Base-by-base conservation (phyloP, 1,284 basidiomycete species). In the Stereum hirsutum region DNA sequence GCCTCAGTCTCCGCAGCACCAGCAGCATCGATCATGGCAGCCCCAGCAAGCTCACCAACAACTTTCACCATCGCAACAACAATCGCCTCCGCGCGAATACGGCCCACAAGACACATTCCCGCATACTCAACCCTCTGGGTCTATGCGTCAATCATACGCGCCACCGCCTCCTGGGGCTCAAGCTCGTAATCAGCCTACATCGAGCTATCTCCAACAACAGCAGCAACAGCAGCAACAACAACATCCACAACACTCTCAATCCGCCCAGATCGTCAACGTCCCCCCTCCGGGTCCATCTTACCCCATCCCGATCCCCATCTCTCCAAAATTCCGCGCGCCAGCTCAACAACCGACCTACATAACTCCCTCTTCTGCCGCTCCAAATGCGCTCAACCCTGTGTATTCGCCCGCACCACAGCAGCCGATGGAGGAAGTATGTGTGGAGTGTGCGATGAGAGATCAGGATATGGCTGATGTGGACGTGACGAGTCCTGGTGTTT, bases 371-470 rank as follows among this genome's bases (percentile, higher is more conserved):
- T 59, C 67, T 1, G 63, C 73, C 6, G 56, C 74, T 1, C 72
- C 72, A 14, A 72, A 69, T 41, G 68, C 78, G 42, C 67, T 79
- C 42, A 78, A 78, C 45, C 73, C 80, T 12, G 66, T 77, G 19
- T 76, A 75, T 54, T 68, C 73, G 10, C 39, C 39, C 10, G 21
- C 15, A 15, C 39, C 39, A 2, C 39, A 27, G 17, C 72, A 60
- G 53, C 66, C 55, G 42, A 72, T 65, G 17, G 78, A 71, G 49
- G 83, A 85, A 54, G 93, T 98, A 34, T 99, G 95, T 56, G 72
- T 98, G 39, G 95, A 99, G 65, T 99, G 95, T 61, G 90, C 96
- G 56, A 99, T 99, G 95, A 84, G 95, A 34, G 95, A 99, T 65
- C 83, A 95, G 57, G 95, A 99, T 59, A 92, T 99, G 87, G 91